A percentile compares a stretch with the other conserved stretches of the same genome.
Evolutionary conservation across 2,329 filamentous ascomycete species (phyloP).

Genomic region (Aspergillus hortae): DNA sequence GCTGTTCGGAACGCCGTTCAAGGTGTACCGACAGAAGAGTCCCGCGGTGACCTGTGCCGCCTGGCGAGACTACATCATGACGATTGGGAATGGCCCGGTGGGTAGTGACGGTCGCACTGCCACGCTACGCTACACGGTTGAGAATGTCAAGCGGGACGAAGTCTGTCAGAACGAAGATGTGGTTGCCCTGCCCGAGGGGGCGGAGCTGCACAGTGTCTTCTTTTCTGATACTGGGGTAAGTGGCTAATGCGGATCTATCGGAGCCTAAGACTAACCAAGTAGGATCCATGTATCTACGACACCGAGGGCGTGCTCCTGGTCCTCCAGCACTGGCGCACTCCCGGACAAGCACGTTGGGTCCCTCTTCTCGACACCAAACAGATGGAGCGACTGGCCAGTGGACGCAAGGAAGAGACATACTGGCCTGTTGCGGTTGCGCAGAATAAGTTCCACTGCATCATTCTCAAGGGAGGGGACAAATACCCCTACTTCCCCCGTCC

Average conservation of each 20-base stretch:
- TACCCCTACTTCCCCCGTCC: slow-evolving; percentile 92
- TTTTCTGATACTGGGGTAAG: slow-evolving; percentile 86
- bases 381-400: slow-evolving; percentile 75
- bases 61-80: slow-evolving; percentile 95
- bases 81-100: slow-evolving; percentile 86
- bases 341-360: slow-evolving; percentile 83
- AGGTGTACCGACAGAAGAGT: slow-evolving; percentile 88
- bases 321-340: slow-evolving; percentile 83
- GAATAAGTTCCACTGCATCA: slow-evolving; percentile 95
- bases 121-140: slow-evolving; percentile 82
- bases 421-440: slow-evolving; percentile 93
- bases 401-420: slow-evolving; percentile 84
- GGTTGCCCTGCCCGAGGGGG: slow-evolving; percentile 74
- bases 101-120: slow-evolving; percentile 68
- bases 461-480: slow-evolving; percentile 90
- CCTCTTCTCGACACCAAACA: slow-evolving; percentile 86
- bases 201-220: slow-evolving; percentile 75
- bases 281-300: slow-evolving; percentile 96
- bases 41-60: slow-evolving; percentile 90
- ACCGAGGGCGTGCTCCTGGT: slow-evolving; percentile 84
- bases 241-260: not conserved
- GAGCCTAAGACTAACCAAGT: not conserved
- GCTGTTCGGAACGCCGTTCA: slow-evolving; percentile 82
- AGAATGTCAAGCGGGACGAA: slow-evolving; percentile 90
- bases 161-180: slow-evolving; percentile 93